Conservation (phyloP, 805 yeast genomes). For the Saturnispora gosingensis region DNA sequence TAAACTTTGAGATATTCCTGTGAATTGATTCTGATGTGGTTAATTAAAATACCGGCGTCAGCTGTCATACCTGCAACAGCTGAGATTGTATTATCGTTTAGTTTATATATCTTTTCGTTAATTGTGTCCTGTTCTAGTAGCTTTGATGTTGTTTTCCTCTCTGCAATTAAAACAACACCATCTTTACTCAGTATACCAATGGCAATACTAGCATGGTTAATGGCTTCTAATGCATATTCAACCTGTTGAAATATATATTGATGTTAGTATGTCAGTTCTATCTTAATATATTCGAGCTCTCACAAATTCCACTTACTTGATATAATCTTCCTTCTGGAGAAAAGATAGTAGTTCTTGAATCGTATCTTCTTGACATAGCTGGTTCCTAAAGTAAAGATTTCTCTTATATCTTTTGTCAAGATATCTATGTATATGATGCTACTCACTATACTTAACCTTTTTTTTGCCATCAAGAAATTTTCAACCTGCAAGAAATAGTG, state of each 20-base stretch:
- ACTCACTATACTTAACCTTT: neutral
- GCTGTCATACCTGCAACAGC: constrained; percentile 99
- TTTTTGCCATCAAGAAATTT: neutral
- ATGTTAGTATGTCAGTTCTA: constrained; percentile 4
- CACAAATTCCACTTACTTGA: constrained; percentile 43
- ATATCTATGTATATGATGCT: too few relatives aligned
- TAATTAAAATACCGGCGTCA: constrained; percentile 86
- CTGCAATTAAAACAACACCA: constrained; percentile 95
- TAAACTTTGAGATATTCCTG: constrained; percentile 80
- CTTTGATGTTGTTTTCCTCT: constrained; percentile 88
- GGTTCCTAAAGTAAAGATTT: neutral
- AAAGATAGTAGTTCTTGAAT: constrained; percentile 95
- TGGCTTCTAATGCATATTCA: constrained; percentile 87
- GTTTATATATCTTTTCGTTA: constrained; percentile 82
- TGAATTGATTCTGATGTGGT: constrained; percentile 76
- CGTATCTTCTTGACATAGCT: constrained; percentile 89
- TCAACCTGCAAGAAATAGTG: neutral
- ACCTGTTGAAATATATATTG: constrained; percentile 33
- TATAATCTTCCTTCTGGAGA: constrained; percentile 98
- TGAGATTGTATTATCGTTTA: constrained; percentile 62
- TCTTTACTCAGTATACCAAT: constrained; percentile 67
- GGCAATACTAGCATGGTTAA: constrained; percentile 75
- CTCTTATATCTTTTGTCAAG: neutral
- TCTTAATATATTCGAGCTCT: too few relatives aligned
- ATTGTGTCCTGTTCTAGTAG: constrained; percentile 88